phyloP scores from a whole-genome alignment of 371 early-diverging fungal genomes.

The Nematocida ausubeli region DNA sequence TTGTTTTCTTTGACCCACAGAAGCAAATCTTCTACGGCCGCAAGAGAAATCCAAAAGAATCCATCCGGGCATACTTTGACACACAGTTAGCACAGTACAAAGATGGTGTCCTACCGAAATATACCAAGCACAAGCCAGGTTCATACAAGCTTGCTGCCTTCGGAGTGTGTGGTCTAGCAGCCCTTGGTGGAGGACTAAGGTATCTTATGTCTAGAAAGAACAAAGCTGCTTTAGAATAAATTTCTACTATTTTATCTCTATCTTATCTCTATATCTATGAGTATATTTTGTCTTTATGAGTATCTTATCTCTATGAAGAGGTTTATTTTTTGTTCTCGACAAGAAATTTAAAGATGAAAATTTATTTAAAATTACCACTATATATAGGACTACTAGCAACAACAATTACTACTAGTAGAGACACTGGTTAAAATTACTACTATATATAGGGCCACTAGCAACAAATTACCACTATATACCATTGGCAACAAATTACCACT shows the following conservation, averaged over 20 bases:
- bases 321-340: too few species aligned
- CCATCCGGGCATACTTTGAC: conserved; percentile 35
- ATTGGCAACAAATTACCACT: too few species aligned
- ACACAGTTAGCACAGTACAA: conserved; percentile 28
- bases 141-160: conserved; percentile 29
- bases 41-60: conserved; percentile 38
- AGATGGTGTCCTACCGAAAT: conserved; percentile 6
- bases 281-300: too few species aligned
- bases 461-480: too few species aligned
- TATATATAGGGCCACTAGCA: too few species aligned
- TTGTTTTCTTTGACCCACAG: conserved; percentile 67
- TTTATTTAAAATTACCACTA: too few species aligned
- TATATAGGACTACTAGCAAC: too few species aligned
- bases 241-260: neutral
- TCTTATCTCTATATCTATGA: too few species aligned
- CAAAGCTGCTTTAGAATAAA: conserved; percentile 40
- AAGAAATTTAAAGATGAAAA: too few species aligned
- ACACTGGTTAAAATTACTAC: too few species aligned
- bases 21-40: conserved; percentile 62
- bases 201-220: conserved; percentile 4
- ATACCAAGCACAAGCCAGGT: conserved; percentile 30
- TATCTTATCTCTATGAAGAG: too few species aligned
- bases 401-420: too few species aligned
- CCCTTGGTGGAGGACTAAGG: neutral
- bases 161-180: neutral